Evolutionary conservation across 2,329 filamentous ascomycete genomes (phyloP).

Genomic region (Fusarium subglutinans): DNA sequence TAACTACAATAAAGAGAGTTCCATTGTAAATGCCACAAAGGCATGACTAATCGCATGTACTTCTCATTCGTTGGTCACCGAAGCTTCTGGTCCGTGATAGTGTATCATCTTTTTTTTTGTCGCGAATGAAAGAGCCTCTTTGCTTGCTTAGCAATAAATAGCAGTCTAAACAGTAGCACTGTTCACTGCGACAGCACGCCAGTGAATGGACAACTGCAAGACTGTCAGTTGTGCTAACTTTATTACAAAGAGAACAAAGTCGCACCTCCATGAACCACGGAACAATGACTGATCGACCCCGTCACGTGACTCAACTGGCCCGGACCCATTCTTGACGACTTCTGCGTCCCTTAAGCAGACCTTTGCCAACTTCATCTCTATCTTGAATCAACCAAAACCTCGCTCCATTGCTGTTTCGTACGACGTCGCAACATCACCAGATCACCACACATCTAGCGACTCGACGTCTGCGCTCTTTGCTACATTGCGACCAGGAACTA

Average conservation of each 20-base stretch:
- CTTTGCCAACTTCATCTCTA: constrained; percentile 41
- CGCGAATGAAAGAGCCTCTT: constrained; percentile 13
- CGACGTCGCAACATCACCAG: constrained; percentile 28
- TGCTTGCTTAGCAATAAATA: constrained; percentile 9
- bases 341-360: constrained; percentile 40
- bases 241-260: constrained; percentile 20
- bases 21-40: neutral
- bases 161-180: neutral
- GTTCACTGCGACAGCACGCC: neutral
- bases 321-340: constrained; percentile 44
- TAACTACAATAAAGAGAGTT: neutral
- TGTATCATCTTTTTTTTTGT: constrained; percentile 8
- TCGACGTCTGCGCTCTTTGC: neutral
- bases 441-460: constrained; percentile 23
- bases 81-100: constrained; percentile 35
- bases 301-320: constrained; percentile 41
- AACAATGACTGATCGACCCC: constrained; percentile 9
- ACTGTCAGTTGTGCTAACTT: neutral
- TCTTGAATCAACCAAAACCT: constrained; percentile 36
- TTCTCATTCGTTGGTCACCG: constrained; percentile 7
- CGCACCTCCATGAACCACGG: neutral
- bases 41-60: constrained; percentile 24
- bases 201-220: neutral
- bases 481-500: constrained; percentile 30
- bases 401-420: constrained; percentile 31